A percentile compares a stretch with the other conserved stretches of the same genome.
These are phyloP conservation scores for Solanum clarkiae DNA, from an alignment of 257 asterid species.

Conservation along the genomic window DNA sequence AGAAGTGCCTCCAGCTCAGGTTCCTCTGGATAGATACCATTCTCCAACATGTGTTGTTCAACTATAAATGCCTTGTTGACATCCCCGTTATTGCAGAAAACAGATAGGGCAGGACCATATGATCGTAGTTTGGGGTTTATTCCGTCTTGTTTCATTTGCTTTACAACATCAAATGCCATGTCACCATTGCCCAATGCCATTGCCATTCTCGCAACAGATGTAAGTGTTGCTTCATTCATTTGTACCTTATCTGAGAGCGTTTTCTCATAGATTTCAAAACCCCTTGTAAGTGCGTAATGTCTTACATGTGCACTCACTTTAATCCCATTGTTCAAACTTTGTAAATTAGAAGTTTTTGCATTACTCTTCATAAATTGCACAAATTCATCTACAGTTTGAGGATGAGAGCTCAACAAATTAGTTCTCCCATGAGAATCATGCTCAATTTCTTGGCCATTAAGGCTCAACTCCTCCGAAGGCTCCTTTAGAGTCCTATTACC, in stretches of 20 bases:
- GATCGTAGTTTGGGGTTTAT: conserved; percentile 60
- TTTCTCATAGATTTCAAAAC: conserved; percentile 48
- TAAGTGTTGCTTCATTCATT: conserved; percentile 71
- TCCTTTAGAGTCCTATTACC: conserved; percentile 31
- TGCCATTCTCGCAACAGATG: conserved; percentile 83
- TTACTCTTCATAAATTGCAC: conserved; percentile 34
- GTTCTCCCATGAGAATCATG: background rate
- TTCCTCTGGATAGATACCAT: conserved; percentile 67
- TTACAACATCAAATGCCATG: conserved; percentile 61
- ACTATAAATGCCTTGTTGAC: conserved; percentile 64
- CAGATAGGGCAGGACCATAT: conserved; percentile 69
- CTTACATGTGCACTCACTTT: conserved; percentile 48
- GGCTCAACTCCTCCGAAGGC: background rate
- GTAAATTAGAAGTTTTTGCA: background rate
- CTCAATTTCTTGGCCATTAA: background rate
- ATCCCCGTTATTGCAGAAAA: conserved; percentile 50
- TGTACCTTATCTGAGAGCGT: conserved; percentile 49
- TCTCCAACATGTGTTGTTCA: conserved; percentile 60
- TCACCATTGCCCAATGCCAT: conserved; percentile 69
- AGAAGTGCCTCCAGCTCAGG: conserved; percentile 64
- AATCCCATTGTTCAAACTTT: conserved; percentile 18
- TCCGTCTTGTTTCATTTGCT: conserved; percentile 55
- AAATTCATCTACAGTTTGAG: conserved; percentile 35
- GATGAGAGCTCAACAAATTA: background rate
- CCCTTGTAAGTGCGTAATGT: conserved; percentile 41